Evolutionary conservation across 768 basidiomycete genomes (phyloP).

Genomic region (Pulveroboletus sp.): DNA sequence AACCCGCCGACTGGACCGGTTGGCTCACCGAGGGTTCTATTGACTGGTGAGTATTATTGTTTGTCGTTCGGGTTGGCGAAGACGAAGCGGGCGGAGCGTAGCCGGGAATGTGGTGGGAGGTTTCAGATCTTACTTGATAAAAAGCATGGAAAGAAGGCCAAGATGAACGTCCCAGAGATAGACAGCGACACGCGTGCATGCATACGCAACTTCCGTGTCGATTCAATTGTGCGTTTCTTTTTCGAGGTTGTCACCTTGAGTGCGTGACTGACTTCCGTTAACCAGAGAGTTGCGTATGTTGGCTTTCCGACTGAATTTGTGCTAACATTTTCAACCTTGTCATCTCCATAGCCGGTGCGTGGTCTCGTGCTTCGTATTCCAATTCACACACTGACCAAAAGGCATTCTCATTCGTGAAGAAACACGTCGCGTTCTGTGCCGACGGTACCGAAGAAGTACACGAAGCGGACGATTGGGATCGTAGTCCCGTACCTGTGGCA

Average conservation of each 20-base stretch:
- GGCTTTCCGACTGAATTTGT: neutral
- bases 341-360: constrained; percentile 13
- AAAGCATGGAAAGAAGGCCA: constrained; percentile 7
- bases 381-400: neutral
- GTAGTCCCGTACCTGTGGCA: constrained; percentile 64
- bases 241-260: neutral
- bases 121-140: constrained; percentile 24
- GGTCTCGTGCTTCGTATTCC: neutral
- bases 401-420: constrained; percentile 21
- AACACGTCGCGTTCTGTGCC: constrained; percentile 60
- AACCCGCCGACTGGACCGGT: constrained; percentile 11
- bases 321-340: neutral
- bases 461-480: constrained; percentile 75
- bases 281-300: constrained; percentile 18
- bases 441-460: constrained; percentile 54
- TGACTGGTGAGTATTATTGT: constrained; percentile 16
- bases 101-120: constrained; percentile 18
- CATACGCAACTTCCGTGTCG: constrained; percentile 24
- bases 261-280: neutral
- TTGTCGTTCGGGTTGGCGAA: neutral
- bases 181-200: constrained; percentile 20
- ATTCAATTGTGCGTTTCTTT: constrained; percentile 14
- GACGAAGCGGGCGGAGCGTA: neutral
- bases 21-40: constrained; percentile 21
- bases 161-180: neutral